Evolutionary conservation across 2,329 filamentous ascomycete genomes (phyloP), one percentile per base, ranked within the genome.

Genomic region (Talaromyces sp.): DNA sequence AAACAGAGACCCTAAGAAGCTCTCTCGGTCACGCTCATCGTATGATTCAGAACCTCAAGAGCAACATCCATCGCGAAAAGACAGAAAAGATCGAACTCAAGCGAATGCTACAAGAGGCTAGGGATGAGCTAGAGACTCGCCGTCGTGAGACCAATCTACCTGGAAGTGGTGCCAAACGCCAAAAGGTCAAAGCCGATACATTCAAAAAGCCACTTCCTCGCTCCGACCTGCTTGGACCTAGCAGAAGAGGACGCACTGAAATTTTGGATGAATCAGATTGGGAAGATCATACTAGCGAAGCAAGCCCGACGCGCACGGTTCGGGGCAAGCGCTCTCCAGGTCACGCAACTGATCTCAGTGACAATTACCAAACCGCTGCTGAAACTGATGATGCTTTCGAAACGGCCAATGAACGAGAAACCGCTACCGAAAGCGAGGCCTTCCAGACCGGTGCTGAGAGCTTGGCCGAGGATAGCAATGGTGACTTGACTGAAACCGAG

Each of bases 1-100:
- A 99, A 78, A 90, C 92, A 0, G 95, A 99, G 80, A 99, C 95
- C 0, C 82, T 99, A 70, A 96, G 95, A 81, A 96, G 93, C 63
- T 97, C 94, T 29, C 85, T 98, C 31, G 90, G 93, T 70, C 95
- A 99, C 76, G 94, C 95, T 45, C 95, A 98, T 77, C 88, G 94
- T 65, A 97, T 96, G 80, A 97, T 99, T 66, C 94, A 98, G 76
- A 96, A 92, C 72, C 86, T 98, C 71, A 93, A 96, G 78, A 93
- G 91, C 76, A 96, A 93, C 72, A 91, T 98, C 56, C 94, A 99
- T 77, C 91, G 95, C 38, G 95, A 99, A 78, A 99, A 98, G 88
- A 97, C 94, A 0, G 95, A 99, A 78, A 99, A 97, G 83, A 86
- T 98, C 31, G 95, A 99, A 78, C 86, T 98, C 63, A 93, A 92